A percentile compares a stretch with the other conserved stretches of the same genome.
These are phyloP conservation scores for Haematococcus lacustris DNA, from an alignment of 139 green algal genomes.

Conservation along the genomic window DNA sequence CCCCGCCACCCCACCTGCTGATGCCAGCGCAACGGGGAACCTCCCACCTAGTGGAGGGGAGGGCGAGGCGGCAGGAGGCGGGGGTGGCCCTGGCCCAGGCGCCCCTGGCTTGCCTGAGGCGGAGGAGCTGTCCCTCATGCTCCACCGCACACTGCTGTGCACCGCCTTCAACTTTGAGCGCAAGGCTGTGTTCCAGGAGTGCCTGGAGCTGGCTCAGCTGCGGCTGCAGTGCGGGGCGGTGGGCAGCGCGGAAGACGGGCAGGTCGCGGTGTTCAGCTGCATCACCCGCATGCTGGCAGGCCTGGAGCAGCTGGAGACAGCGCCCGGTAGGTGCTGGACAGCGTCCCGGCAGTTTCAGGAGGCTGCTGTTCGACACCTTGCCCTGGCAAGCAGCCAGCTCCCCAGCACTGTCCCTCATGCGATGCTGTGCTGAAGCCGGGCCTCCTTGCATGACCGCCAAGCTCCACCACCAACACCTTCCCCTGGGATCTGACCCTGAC, in stretches of 20 bases:
- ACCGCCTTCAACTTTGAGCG: slow-evolving; percentile 38
- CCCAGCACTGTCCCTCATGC: too few relatives aligned
- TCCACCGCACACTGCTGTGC: slow-evolving; percentile 33
- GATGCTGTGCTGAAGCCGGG: too few relatives aligned
- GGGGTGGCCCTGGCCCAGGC: too few relatives aligned
- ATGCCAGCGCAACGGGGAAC: too few relatives aligned
- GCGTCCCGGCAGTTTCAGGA: too few relatives aligned
- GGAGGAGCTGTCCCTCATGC: slow-evolving; percentile 9
- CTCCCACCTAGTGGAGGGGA: too few relatives aligned
- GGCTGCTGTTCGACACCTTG: too few relatives aligned
- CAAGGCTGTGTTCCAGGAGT: slow-evolving; percentile 17
- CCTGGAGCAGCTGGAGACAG: slow-evolving; percentile 8
- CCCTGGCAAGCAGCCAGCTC: too few relatives aligned
- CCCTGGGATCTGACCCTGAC: too few relatives aligned
- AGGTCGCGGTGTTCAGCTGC: slow-evolving; percentile 3
- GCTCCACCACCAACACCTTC: too few relatives aligned
- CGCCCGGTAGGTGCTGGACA: slow-evolving; percentile 10
- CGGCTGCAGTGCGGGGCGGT: slow-evolving; percentile 1
- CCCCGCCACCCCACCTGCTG: neutral
- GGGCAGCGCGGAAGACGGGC: neutral
- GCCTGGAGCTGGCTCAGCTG: slow-evolving; percentile 15
- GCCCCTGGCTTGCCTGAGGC: slow-evolving; percentile 8
- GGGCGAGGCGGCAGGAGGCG: too few relatives aligned
- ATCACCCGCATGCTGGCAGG: slow-evolving; percentile 10
- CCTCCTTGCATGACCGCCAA: too few relatives aligned